Evolutionary conservation across 306 rosid genomes (phyloP), one percentile per base, ranked within the genome.

Genomic region (Dicorynia guianensis): DNA sequence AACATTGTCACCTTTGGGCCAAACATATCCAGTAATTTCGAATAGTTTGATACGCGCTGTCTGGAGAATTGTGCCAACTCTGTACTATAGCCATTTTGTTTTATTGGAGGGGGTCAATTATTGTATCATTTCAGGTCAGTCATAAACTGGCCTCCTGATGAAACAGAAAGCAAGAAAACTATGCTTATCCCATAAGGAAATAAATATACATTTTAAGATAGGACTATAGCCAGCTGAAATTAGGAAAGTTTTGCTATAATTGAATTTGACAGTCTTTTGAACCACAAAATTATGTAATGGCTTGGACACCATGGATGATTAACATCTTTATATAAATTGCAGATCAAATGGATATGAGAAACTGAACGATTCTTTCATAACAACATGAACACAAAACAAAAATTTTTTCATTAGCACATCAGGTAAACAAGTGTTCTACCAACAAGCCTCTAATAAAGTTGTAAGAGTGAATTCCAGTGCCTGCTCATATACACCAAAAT

Each of bases 21-120:
- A 73, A 82, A 77, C 81, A 63, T 64, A 68, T 55, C 67, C 63
- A 49, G 48, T 67, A 77, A 73, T 57, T 67, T 25, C 40, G 69
- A 74, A 55, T 62, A 47, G 65, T 74, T 46, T 74, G 52, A 33
- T 53, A 52, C 39, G 49, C 5, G 36, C 40, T 70, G 47, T 67
- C 78, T 48, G 40, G 70, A 67, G 76, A 38, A 13, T 30, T 76
- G 80, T 61, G 79, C 73, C 36, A 38, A 53, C 33, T 60, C 55
- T 15, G 50, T 34, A 76, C 19, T 65, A 19, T 11, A 54, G 79
- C 38, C 11, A 63, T n/a, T 25, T 62, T 49, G 0, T 43, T 18
- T 18, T 33, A 4, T 17, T 68, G 2, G 3, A 67, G 42, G 66
- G 19, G 49, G 73, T 38, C 78, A 72, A 72, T 72, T 72, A 80